Evolutionary conservation across 495 filamentous ascomycete species (phyloP), one percentile per base, ranked within the genome.

Genomic region (Hamigera avellanea): DNA sequence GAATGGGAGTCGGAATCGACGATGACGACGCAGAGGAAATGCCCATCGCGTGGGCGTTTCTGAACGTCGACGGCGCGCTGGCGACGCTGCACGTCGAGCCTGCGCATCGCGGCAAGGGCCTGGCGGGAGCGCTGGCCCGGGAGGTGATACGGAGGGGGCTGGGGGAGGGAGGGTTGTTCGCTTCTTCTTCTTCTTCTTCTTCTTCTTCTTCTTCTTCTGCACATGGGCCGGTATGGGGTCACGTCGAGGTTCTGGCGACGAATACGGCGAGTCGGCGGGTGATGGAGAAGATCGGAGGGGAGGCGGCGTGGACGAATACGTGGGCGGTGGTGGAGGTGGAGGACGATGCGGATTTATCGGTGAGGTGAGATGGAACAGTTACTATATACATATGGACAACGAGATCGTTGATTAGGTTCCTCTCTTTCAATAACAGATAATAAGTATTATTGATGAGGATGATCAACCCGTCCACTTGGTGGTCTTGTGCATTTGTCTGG

Each of bases 261-360:
- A 73, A 75, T 53, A 19, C 29, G 30, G 65, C 52, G 10, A 72
- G 71, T 56, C 48, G 57, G 28, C 59, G 63, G 23, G 67, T 75
- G 2, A 72, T 72, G 61, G 61, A 59, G 42, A 63, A 59, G 45
- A 35, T 72, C 32, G 71, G 71, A 3, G 62, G 62, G 4, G 39
- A 43, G 43, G 42, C 61, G 7, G 43, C 48, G 27, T 59, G 58
- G 42, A 49, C 50, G 18, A 23, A 23, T 23, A 4, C 21, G 9
- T 23, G 21, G 21, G 9, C 21, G 21, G 21, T 23, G 21, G 21
- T 23, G 4, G 21, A 23, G 21, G 21, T 23, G n/a, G n/a, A n/a
- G n/a, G n/a, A n/a, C n/a, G n/a, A n/a, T n/a, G n/a, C n/a, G n/a
- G n/a, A n/a, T n/a, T n/a, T n/a, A n/a, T n/a, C n/a, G n/a, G n/a